A percentile compares a stretch with the other conserved stretches of the same genome.
Evolutionary conservation across 129 eudicot species (phyloP).

Genomic region (Pittosporum tobira): DNA sequence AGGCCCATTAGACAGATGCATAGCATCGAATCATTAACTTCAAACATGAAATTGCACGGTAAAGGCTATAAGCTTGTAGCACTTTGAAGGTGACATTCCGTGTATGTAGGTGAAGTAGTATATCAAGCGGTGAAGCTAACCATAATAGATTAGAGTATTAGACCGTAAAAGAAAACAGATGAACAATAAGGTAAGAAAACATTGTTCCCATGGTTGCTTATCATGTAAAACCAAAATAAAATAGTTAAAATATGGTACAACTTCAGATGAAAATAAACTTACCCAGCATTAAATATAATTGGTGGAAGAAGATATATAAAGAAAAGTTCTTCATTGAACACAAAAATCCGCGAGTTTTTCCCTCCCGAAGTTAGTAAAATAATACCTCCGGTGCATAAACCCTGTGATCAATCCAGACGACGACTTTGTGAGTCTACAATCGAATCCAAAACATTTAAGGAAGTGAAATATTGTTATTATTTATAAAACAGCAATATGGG

Average conservation of each 20-base stretch:
- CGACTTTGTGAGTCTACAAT: not conserved
- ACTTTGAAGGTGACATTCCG: not conserved
- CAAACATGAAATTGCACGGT: not conserved
- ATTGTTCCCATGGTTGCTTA: not conserved
- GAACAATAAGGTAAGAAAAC: not conserved
- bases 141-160: not conserved
- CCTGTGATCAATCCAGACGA: constrained; percentile 34
- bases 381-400: constrained; percentile 44
- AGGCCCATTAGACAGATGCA: not conserved
- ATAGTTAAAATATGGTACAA: not conserved
- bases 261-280: constrained; percentile 6
- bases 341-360: constrained; percentile 45
- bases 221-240: not conserved
- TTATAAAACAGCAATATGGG: not conserved
- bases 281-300: constrained; percentile 96
- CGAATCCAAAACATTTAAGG: not conserved
- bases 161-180: not conserved
- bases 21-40: not conserved
- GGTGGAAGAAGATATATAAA: constrained; percentile 90
- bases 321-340: constrained; percentile 61
- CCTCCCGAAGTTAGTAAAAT: constrained; percentile 46
- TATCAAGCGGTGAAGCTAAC: no score
- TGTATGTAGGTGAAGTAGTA: no score
- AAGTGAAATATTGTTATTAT: not conserved
- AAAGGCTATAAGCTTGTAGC: constrained; percentile 1